phyloP scores from a whole-genome alignment of 2,329 filamentous ascomycete species.

The Aspergillus novofumigatus region DNA sequence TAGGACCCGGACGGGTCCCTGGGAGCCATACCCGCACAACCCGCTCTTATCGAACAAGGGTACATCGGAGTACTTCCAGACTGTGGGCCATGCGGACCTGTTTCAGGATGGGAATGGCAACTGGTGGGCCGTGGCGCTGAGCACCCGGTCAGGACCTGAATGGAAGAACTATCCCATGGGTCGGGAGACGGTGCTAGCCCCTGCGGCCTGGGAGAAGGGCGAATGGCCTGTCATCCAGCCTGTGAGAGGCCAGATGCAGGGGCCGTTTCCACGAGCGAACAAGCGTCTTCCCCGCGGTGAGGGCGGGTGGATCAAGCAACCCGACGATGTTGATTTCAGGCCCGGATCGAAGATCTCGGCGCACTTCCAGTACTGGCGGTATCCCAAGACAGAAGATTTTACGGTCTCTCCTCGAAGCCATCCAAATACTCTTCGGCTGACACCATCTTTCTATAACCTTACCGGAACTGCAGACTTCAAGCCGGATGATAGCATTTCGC shows the following conservation, averaged over 20 bases:
- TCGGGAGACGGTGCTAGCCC: slow-evolving; percentile 49
- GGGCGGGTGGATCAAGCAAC: slow-evolving; percentile 40
- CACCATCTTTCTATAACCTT: slow-evolving; percentile 50
- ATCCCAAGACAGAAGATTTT: slow-evolving; percentile 45
- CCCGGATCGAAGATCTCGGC: slow-evolving; percentile 44
- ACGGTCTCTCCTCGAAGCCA: slow-evolving; percentile 42
- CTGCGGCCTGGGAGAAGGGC: slow-evolving; percentile 46
- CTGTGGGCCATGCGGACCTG: slow-evolving; percentile 55
- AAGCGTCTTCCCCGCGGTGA: slow-evolving; percentile 6
- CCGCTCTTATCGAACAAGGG: slow-evolving; percentile 40
- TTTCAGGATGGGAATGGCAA: slow-evolving; percentile 50
- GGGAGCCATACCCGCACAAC: slow-evolving; percentile 38
- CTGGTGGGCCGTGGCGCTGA: slow-evolving; percentile 52
- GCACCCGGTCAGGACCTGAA: slow-evolving; percentile 35
- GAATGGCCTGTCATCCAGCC: slow-evolving; percentile 43
- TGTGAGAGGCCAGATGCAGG: slow-evolving; percentile 12
- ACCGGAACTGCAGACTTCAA: slow-evolving; percentile 44
- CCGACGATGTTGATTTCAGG: slow-evolving; percentile 47
- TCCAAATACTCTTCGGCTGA: slow-evolving; percentile 44
- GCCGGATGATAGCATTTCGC: slow-evolving; percentile 6
- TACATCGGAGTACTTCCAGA: slow-evolving; percentile 44
- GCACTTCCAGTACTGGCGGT: slow-evolving; percentile 56
- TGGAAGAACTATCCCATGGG: slow-evolving; percentile 51
- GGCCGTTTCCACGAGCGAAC: slow-evolving; percentile 5
- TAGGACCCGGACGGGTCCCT: slow-evolving; percentile 33